Evolutionary conservation across 176 grass and related monocot genomes (phyloP).

Genomic region (Oryza australiensis): DNA sequence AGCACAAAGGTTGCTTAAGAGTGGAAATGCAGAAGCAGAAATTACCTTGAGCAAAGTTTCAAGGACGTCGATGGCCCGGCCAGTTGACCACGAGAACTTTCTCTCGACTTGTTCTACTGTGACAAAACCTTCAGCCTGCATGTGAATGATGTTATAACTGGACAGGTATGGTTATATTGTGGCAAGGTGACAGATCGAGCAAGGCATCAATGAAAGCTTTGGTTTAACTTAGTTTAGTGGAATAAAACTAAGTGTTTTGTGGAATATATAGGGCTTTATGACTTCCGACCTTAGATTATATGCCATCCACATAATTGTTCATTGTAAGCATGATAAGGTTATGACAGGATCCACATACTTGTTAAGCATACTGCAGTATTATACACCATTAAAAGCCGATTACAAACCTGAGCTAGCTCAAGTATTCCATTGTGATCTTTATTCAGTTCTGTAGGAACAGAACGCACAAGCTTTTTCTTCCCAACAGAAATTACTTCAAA

Average conservation of each 20-base stretch:
- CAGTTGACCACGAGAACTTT: slow-evolving; percentile 77
- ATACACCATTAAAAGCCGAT: background rate
- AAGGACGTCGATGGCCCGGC: slow-evolving; percentile 76
- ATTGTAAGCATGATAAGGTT: background rate
- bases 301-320: background rate
- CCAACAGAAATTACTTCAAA: slow-evolving; percentile 98
- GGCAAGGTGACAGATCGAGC: background rate
- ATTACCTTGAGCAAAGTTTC: slow-evolving; percentile 91
- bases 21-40: background rate
- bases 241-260: no score
- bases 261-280: background rate
- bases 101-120: slow-evolving; percentile 73
- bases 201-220: background rate
- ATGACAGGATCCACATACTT: background rate
- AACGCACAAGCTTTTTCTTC: slow-evolving; percentile 85
- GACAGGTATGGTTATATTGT: slow-evolving; percentile 8
- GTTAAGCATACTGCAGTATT: background rate
- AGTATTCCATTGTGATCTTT: slow-evolving; percentile 97
- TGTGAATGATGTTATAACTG: slow-evolving; percentile 31
- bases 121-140: slow-evolving; percentile 79
- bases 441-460: slow-evolving; percentile 94
- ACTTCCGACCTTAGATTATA: background rate
- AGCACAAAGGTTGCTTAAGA: slow-evolving; percentile 1
- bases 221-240: background rate
- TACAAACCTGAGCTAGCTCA: slow-evolving; percentile 91